Conservation (phyloP, 345 rosid species). For the Syzygium aqueum region DNA sequence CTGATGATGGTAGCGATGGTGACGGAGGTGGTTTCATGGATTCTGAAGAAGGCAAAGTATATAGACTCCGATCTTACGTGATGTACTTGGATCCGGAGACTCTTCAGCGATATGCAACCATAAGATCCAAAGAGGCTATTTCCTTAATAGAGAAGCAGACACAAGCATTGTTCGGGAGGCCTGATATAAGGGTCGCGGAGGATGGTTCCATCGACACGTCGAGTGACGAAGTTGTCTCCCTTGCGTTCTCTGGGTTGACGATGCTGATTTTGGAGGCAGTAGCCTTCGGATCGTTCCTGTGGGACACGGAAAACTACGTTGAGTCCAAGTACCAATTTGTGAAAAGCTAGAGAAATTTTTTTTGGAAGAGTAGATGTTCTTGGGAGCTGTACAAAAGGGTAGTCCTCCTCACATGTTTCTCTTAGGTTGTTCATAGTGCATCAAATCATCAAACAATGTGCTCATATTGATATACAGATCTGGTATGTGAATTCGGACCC, state of each 20-base stretch:
- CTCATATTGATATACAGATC: neutral
- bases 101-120: slow-evolving; percentile 82
- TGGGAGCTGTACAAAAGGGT: neutral
- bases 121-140: slow-evolving; percentile 85
- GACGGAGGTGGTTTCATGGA: slow-evolving; percentile 18
- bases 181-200: slow-evolving; percentile 58
- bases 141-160: slow-evolving; percentile 84
- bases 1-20: slow-evolving; percentile 24
- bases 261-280: slow-evolving; percentile 90
- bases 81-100: slow-evolving; percentile 82
- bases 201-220: slow-evolving; percentile 68
- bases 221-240: slow-evolving; percentile 45
- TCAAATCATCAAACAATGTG: neutral
- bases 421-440: neutral
- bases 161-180: slow-evolving; percentile 82
- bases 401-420: neutral
- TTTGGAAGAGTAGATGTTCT: neutral
- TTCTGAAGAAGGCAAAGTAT: slow-evolving; percentile 24
- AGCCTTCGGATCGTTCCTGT: slow-evolving; percentile 78
- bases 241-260: slow-evolving; percentile 63
- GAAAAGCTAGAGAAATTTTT: slow-evolving; percentile 20
- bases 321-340: slow-evolving; percentile 73
- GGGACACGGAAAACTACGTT: slow-evolving; percentile 86
- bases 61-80: slow-evolving; percentile 66
- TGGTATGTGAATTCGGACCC: neutral